Evolutionary conservation across 2,329 filamentous ascomycete species (phyloP).

Genomic region (Aspergillus sp.): DNA sequence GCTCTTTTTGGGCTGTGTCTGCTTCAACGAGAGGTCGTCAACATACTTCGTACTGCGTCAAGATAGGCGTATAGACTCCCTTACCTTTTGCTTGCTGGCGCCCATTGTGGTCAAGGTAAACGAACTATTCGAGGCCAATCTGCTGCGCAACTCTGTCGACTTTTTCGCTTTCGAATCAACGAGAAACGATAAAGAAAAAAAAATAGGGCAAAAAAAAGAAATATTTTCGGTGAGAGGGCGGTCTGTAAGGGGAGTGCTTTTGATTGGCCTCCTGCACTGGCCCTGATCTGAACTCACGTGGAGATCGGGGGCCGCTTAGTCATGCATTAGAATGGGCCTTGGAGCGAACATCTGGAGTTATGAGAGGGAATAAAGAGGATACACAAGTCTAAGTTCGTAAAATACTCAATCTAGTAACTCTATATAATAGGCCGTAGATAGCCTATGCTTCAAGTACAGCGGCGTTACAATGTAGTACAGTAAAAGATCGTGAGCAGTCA

Average conservation of each 20-base stretch:
- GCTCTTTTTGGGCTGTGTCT: slow-evolving; percentile 7
- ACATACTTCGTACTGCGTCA: slow-evolving; percentile 5
- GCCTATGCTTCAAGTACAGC: neutral
- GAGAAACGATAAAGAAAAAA: slow-evolving; percentile 27
- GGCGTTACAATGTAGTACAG: slow-evolving; percentile 9
- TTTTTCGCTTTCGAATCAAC: slow-evolving; percentile 22
- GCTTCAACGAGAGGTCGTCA: slow-evolving; percentile 17
- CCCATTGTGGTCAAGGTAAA: slow-evolving; percentile 32
- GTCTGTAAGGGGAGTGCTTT: slow-evolving; percentile 15
- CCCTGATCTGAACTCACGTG: slow-evolving; percentile 10
- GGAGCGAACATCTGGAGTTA: neutral
- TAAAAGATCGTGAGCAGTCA: neutral
- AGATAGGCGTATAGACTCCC: neutral
- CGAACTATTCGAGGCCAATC: neutral
- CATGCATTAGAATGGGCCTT: neutral
- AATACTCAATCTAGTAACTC: neutral
- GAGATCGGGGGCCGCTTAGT: neutral
- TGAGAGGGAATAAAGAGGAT: neutral
- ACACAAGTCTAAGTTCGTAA: neutral
- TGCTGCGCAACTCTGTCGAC: neutral
- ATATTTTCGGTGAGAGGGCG: slow-evolving; percentile 28
- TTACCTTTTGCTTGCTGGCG: slow-evolving; percentile 28
- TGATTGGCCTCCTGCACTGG: slow-evolving; percentile 27
- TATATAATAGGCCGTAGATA: neutral
- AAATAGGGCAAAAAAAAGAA: slow-evolving; percentile 28